Percentiles rank a stretch among this genome's conserved stretches.
phyloP scores from a whole-genome alignment of 2,329 filamentous ascomycete genomes.

The Talaromyces sp. region DNA sequence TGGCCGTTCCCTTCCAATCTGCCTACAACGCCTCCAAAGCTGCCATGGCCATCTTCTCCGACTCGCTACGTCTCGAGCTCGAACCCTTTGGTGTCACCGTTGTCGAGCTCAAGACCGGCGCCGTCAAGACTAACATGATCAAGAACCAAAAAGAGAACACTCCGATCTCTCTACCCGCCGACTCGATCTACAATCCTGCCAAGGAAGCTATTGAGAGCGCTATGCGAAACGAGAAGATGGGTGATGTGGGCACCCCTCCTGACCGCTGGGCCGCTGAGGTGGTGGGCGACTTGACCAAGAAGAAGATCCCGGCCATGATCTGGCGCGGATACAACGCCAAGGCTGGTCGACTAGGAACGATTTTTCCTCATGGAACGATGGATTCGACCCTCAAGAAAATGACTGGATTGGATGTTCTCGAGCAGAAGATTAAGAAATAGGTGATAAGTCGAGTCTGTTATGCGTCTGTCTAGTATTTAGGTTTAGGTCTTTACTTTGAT shows the following conservation, averaged over 20 bases:
- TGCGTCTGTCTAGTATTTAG: neutral
- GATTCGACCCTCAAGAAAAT: conserved; percentile 11
- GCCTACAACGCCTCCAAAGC: conserved; percentile 14
- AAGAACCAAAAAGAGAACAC: conserved; percentile 11
- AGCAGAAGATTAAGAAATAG: conserved; percentile 10
- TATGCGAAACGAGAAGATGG: conserved; percentile 7
- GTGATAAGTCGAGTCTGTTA: neutral
- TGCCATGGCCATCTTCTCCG: conserved; percentile 11
- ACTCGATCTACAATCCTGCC: conserved; percentile 8
- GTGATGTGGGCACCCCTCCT: neutral
- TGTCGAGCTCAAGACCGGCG: conserved; percentile 13
- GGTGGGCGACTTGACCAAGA: conserved; percentile 12
- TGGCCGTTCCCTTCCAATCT: conserved; percentile 9
- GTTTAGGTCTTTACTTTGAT: neutral
- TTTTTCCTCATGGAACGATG: conserved; percentile 14
- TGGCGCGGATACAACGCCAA: conserved; percentile 11
- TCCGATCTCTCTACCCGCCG: neutral
- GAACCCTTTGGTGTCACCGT: conserved; percentile 11
- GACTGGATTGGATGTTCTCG: conserved; percentile 13
- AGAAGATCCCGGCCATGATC: conserved; percentile 11
- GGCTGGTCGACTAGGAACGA: conserved; percentile 7
- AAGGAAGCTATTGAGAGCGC: conserved; percentile 11
- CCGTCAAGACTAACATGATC: conserved; percentile 12
- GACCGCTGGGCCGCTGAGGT: conserved; percentile 12
- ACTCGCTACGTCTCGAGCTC: conserved; percentile 10